Evolutionary conservation across 495 filamentous ascomycete genomes (phyloP), one percentile per base, ranked within the genome.

Genomic region (Terfezia claveryi): DNA sequence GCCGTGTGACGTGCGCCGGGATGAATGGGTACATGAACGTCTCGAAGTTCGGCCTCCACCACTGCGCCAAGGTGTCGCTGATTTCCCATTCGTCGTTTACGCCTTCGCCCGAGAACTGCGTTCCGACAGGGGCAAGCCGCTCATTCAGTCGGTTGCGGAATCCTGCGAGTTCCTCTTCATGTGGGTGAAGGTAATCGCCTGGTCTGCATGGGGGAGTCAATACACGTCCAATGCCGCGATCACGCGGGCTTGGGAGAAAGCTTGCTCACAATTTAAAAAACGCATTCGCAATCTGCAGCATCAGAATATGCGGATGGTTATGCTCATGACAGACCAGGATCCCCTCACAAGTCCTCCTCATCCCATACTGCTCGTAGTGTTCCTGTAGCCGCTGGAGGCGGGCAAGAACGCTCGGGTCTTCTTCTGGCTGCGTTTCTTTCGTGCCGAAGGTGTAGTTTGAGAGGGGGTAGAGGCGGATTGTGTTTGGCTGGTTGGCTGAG

Each of bases 11-110:
- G 68, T 98, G 91, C 16, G 87, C 83, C 8, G 91, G 91, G 49
- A 94, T 79, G 69, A 93, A 98, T 0, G 91, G 91, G 68, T 98
- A 98, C 91, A 95, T 95, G 73, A 95, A 96, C 1, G 91, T 98
- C 72, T 98, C 91, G 64, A 96, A 94, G 70, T 94, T 96, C 46
- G 91, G 91, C 32, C 91, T 74, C 87, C 87, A 98, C 91, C 92
- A 98, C 71, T 94, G 87, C 38, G 91, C 89, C 50, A 98, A 75
- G 4, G 87, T 92, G 62, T 95, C 88, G 56, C 82, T 84, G 66
- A 98, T 81, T 64, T 92, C 75, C 91, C 91, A 98, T 59, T 92
- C 85, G 56, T 82, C 78, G 56, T 82, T 86, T 8, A 85, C 84
- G 57, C 85, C 85, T 66, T 91, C 80, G 55, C 87, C 86, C 41